Percentiles rank a stretch among this genome's conserved stretches.
Conservation (phyloP, 2,329 filamentous ascomycete genomes). For the Daldinia sp. region DNA sequence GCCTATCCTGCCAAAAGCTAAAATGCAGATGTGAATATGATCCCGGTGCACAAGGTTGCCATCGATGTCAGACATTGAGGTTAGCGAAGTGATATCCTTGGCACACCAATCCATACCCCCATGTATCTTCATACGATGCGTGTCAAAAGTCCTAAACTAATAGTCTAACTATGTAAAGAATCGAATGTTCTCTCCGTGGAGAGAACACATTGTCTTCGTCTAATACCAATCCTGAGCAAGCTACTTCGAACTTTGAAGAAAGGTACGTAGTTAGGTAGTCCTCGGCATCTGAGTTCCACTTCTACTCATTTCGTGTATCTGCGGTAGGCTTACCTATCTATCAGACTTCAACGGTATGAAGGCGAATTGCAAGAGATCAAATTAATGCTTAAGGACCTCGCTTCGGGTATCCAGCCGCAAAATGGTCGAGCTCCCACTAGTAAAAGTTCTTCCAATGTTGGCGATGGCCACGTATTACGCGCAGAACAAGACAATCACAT, state of each 20-base stretch:
- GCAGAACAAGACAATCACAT: conserved; percentile 37
- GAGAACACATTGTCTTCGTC: conserved; percentile 34
- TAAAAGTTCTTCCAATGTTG: conserved; percentile 20
- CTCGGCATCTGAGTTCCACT: background rate
- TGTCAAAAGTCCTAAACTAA: conserved; percentile 5
- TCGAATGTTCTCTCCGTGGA: conserved; percentile 47
- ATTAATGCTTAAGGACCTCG: conserved; percentile 43
- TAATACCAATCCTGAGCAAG: conserved; percentile 15
- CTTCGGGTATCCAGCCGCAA: conserved; percentile 20
- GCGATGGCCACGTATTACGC: conserved; percentile 22
- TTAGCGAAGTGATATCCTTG: conserved; percentile 26
- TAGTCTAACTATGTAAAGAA: conserved; percentile 36
- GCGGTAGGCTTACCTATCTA: conserved; percentile 12
- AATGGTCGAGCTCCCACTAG: conserved; percentile 16
- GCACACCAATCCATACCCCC: background rate
- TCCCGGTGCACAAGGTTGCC: conserved; percentile 46
- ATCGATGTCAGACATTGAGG: conserved; percentile 50
- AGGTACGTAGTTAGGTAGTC: conserved; percentile 40
- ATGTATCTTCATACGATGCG: background rate
- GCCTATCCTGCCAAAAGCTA: conserved; percentile 49
- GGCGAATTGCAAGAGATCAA: conserved; percentile 48
- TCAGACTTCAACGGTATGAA: conserved; percentile 48
- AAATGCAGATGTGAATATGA: conserved; percentile 51
- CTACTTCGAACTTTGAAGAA: conserved; percentile 43
- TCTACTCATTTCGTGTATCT: background rate